A percentile compares a stretch with the other conserved stretches of the same genome.
Evolutionary conservation across 495 filamentous ascomycete genomes (phyloP).

Genomic region (Aspergillus heteromorphus): DNA sequence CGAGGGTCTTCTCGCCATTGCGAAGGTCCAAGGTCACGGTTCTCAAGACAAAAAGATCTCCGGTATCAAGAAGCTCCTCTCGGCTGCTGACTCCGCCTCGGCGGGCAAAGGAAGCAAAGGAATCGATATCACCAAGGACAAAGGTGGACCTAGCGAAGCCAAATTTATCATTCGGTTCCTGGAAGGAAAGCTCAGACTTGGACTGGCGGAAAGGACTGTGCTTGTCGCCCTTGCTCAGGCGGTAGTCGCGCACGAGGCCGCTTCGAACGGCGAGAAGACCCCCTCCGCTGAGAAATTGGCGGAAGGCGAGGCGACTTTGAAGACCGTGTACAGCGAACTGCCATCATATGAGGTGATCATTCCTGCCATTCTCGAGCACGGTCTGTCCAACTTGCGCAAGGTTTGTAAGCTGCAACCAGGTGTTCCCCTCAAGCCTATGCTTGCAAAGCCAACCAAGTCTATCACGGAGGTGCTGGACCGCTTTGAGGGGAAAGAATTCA

Average conservation of each 20-base stretch:
- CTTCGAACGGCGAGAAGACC: constrained; percentile 57
- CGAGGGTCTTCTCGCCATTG: constrained; percentile 82
- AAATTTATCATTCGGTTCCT: constrained; percentile 90
- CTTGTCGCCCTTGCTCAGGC: constrained; percentile 85
- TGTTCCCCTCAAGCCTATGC: constrained; percentile 95
- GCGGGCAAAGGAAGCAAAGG: constrained; percentile 62
- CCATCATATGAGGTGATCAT: constrained; percentile 95
- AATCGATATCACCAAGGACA: constrained; percentile 84
- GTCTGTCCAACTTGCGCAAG: constrained; percentile 73
- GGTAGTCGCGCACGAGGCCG: constrained; percentile 73
- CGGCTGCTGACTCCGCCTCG: constrained; percentile 68
- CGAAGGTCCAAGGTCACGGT: constrained; percentile 78
- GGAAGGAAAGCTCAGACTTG: constrained; percentile 88
- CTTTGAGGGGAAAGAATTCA: constrained; percentile 92
- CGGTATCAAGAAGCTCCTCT: constrained; percentile 88
- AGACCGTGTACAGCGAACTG: constrained; percentile 88
- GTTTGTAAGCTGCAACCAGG: constrained; percentile 91
- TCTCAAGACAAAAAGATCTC: constrained; percentile 87
- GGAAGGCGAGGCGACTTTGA: constrained; percentile 78
- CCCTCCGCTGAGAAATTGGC: constrained; percentile 70
- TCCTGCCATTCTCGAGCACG: constrained; percentile 78
- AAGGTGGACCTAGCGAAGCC: constrained; percentile 89
- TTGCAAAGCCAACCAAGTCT: constrained; percentile 98
- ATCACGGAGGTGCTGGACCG: constrained; percentile 97
- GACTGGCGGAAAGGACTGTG: constrained; percentile 87